Evolutionary conservation across 345 rosid species (phyloP), one percentile per base, ranked within the genome.

Genomic region (Brassica cretica): DNA sequence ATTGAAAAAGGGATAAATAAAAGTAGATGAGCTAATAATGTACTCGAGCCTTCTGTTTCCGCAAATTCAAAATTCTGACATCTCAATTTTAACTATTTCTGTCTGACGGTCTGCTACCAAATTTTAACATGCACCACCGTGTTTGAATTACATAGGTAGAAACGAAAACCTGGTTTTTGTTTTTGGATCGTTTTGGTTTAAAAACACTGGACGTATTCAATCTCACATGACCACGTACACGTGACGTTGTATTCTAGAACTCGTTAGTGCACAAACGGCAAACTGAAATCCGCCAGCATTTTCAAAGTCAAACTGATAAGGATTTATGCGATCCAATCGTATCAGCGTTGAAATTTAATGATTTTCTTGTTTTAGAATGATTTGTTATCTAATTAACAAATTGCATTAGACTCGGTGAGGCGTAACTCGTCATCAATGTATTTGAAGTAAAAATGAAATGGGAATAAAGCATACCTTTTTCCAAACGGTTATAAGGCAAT

Each of bases 251-350:
- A 46, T 46, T 33, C 63, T 30, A 16, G 29, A 39, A 8, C 44
- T 68, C 68, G 33, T 18, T 19, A 46, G 3, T 46, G 55, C 16
- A 46, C 55, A 46, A 46, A 46, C n/a, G 58, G 59, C 59, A 53
- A 53, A 53, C 10, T 53, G 59, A 76, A 21, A 2, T 49, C 11
- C 7, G 71, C 25, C 70, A 15, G 1, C 46, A 33, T 77, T 55
- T 70, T 64, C 66, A 70, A 70, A 63, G 76, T 77, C 76, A 53
- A 70, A 62, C 39, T 70, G 65, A 76, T 64, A 63, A 32, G 6
- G 64, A 70, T 69, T 16, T 70, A 53, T 25, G 39, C 16, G 69
- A 70, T 27, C 58, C 11, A 77, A 25, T 35, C 41, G 10, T 18
- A 64, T 64, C 65, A 70, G 53, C 3, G 39, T 53, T 53, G 35